Evolutionary conservation across 2,329 filamentous ascomycete genomes (phyloP), one percentile per base, ranked within the genome.

Genomic region (Ophiostoma tasmaniense): DNA sequence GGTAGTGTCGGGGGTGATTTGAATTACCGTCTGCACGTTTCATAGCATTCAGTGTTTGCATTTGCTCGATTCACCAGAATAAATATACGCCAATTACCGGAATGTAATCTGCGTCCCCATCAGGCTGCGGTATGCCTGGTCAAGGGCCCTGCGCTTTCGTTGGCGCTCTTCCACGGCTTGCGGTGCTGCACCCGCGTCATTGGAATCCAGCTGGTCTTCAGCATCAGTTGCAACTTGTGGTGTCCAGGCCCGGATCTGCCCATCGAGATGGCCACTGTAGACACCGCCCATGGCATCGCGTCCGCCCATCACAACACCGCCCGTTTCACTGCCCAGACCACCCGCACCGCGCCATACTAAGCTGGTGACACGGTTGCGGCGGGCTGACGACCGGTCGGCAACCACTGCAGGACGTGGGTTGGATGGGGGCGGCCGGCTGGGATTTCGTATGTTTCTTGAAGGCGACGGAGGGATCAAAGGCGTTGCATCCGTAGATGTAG

Each of bases 181-280:
- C 28, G 68, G 65, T 20, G 79, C 25, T 1, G 81, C 80, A 33
- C 84, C 78, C 8, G 77, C 76, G 30, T 76, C 78, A 4, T 77
- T 75, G 20, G 80, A 77, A 3, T 81, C 81, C 14, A 81, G 79
- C 50, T 83, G 81, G 14, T 81, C 81, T 66, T 87, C 70, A 2
- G 7, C 33, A 33, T 30, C 11, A 13, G 72, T 72, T 1, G 86
- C 35, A 17, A 42, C 78, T 45, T 81, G 80, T 1, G 91, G 90
- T 73, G 84, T 83, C 93, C 94, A 97, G 3, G 86, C 86, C 62
- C 90, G 85, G 69, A 98, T 94, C 67, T 89, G 89, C 0, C 94
- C 94, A 76, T 97, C 92, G 2, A 89, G 83, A 74, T 97, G 92
- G 1, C 88, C 90, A 67, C 92, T 95, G 78, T 92, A 96, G 69